Evolutionary conservation across 129 eudicot genomes (phyloP), one percentile per base, ranked within the genome.

Genomic region (Saussurea involucrata): DNA sequence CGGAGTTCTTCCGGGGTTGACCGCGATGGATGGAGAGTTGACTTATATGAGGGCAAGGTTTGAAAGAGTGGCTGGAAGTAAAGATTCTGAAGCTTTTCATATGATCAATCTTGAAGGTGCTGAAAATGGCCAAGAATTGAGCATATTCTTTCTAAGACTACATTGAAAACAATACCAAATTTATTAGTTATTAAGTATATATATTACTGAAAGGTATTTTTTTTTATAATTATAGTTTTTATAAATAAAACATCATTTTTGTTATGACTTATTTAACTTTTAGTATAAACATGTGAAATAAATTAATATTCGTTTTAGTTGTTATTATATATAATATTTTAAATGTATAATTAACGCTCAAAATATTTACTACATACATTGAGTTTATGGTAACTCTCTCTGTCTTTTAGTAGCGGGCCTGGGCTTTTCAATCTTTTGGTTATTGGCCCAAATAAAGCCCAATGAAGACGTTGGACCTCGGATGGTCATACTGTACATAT

Each of bases 91-190:
- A 73, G 82, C 96, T 9, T 86, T 90, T 74, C 92, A 92, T 68
- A 92, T 92, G 98, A 88, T 92, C 8, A 92, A 92, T 85, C 98
- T 93, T 20, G 96, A 92, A 68, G 92, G 92, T 24, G 90, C 90
- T 24, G 83, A 86, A 20, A 61, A 80, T 74, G 92, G 89, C 0
- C 98, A 87, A 69, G 98, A 92, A 74, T 63, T 92, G 68, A 88
- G 98, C 32, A 90, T 92, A 72, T 92, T 92, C 90, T 90, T 92
- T 76, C 78, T 88, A 1, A 87, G 98, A 72, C 55, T 81, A 0
- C 87, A 53, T 25, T 88, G 63, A 63, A 13, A 24, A 60, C 13
- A 60, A 8, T 60, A 32, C 61, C n/a, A 11, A n/a, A 24, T 67
- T 64, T 44, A 69, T 24, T 24, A 61, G 17, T n/a, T 44, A 44